Percentiles rank a stretch among this genome's conserved stretches.
These are phyloP conservation scores for Mycena leptocephala DNA, from an alignment of 768 basidiomycete species.

Conservation along the genomic window DNA sequence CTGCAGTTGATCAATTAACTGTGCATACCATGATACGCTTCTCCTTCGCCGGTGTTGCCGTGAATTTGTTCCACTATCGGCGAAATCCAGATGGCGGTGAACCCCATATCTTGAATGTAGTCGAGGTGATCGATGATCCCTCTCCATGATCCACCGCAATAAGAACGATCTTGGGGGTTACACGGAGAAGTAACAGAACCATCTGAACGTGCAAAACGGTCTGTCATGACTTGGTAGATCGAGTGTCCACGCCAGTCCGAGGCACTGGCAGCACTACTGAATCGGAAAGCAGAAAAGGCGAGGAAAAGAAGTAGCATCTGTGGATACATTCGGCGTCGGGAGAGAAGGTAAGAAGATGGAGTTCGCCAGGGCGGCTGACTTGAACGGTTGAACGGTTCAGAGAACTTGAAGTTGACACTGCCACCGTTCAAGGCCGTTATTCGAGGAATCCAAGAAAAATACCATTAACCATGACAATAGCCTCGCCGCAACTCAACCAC, in stretches of 20 bases:
- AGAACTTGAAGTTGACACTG: no score
- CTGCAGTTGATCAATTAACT: neutral
- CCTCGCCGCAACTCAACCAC: no score
- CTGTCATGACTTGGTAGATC: slow-evolving; percentile 72
- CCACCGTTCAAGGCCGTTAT: no score
- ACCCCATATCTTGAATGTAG: slow-evolving; percentile 75
- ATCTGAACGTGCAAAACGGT: slow-evolving; percentile 70
- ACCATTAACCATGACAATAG: no score
- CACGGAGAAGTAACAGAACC: slow-evolving; percentile 59
- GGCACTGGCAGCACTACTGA: slow-evolving; percentile 57
- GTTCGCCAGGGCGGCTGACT: neutral
- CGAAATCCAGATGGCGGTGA: slow-evolving; percentile 80
- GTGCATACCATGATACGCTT: slow-evolving; percentile 69
- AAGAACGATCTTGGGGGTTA: slow-evolving; percentile 62
- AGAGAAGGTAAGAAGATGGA: neutral
- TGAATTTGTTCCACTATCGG: slow-evolving; percentile 71
- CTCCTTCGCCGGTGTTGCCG: slow-evolving; percentile 68
- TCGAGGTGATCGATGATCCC: slow-evolving; percentile 69
- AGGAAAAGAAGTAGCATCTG: slow-evolving; percentile 38
- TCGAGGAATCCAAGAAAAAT: no score
- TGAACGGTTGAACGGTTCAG: no score
- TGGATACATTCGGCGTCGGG: neutral
- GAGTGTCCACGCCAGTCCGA: slow-evolving; percentile 69
- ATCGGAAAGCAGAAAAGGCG: slow-evolving; percentile 27
- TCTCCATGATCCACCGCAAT: slow-evolving; percentile 75